Conservation (phyloP, 805 yeast genomes). For the Candida methanosorbosa region DNA sequence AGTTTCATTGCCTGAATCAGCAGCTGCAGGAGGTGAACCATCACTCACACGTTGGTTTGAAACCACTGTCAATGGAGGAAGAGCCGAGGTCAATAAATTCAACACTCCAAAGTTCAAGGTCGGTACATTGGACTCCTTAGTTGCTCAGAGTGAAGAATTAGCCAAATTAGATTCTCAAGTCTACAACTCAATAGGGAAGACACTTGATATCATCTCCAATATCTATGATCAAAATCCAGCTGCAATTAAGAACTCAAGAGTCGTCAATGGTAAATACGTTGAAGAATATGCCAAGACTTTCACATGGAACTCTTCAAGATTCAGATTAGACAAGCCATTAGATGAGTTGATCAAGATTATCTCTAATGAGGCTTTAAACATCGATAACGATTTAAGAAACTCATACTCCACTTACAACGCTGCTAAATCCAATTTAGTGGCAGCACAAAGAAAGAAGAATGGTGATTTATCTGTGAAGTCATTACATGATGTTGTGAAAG, state of each 20-base stretch:
- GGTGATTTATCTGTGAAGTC: constrained; percentile 92
- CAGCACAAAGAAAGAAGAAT: constrained; percentile 86
- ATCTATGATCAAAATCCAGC: constrained; percentile 28
- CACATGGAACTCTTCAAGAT: constrained; percentile 84
- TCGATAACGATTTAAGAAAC: constrained; percentile 80
- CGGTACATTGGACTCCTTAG: constrained; percentile 88
- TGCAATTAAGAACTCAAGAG: constrained; percentile 17
- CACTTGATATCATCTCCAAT: constrained; percentile 59
- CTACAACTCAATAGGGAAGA: constrained; percentile 58
- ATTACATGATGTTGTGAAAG: constrained; percentile 78
- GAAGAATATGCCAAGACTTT: constrained; percentile 65
- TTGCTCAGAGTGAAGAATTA: constrained; percentile 85
- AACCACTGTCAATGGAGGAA: constrained; percentile 45
- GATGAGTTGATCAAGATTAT: constrained; percentile 64
- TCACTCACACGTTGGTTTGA: constrained; percentile 42
- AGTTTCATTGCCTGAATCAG: constrained; percentile 20
- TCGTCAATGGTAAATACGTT: constrained; percentile 38
- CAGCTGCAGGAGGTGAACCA: constrained; percentile 20
- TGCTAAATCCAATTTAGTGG: constrained; percentile 75
- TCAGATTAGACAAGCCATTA: constrained; percentile 76
- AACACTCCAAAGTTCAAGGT: constrained; percentile 81
- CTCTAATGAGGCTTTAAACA: constrained; percentile 67
- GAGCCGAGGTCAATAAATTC: constrained; percentile 46
- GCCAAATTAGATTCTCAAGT: constrained; percentile 76
- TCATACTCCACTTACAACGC: constrained; percentile 67